Conservation (phyloP, 2,329 filamentous ascomycete species). For the Colletotrichum sp. region DNA sequence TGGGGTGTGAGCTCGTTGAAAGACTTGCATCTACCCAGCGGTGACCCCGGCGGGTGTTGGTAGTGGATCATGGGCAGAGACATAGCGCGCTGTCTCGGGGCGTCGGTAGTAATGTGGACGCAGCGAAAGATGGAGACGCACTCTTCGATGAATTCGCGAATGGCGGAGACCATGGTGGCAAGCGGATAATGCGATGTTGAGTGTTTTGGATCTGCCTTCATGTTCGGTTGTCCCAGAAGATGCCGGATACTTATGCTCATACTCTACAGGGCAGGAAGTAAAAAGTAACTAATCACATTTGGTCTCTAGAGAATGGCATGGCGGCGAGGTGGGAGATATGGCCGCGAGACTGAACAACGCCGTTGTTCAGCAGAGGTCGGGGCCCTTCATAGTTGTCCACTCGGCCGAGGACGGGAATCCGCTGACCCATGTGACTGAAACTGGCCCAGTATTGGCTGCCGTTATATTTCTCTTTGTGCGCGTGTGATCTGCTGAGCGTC, state of each 20-base stretch:
- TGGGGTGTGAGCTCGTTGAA: neutral
- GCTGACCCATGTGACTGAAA: neutral
- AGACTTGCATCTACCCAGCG: neutral
- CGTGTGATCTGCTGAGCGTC: neutral
- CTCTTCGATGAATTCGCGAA: neutral
- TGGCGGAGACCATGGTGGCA: neutral
- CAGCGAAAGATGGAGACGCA: neutral
- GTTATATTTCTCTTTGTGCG: neutral
- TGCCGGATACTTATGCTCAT: neutral
- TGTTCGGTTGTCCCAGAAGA: fast-evolving
- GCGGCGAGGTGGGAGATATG: neutral
- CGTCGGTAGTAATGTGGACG: neutral
- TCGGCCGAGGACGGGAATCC: neutral
- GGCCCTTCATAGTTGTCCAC: neutral
- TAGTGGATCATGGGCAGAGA: neutral
- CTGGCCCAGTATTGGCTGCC: neutral
- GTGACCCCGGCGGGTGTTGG: neutral
- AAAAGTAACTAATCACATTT: neutral
- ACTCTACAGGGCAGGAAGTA: neutral
- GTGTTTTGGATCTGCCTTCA: neutral
- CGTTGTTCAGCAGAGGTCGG: neutral
- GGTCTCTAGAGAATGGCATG: neutral
- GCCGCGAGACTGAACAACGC: neutral
- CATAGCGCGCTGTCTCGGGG: neutral
- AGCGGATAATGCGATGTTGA: neutral